Evolutionary conservation across 2,329 filamentous ascomycete genomes (phyloP), one percentile per base, ranked within the genome.

Genomic region (Colletotrichum aenigma): DNA sequence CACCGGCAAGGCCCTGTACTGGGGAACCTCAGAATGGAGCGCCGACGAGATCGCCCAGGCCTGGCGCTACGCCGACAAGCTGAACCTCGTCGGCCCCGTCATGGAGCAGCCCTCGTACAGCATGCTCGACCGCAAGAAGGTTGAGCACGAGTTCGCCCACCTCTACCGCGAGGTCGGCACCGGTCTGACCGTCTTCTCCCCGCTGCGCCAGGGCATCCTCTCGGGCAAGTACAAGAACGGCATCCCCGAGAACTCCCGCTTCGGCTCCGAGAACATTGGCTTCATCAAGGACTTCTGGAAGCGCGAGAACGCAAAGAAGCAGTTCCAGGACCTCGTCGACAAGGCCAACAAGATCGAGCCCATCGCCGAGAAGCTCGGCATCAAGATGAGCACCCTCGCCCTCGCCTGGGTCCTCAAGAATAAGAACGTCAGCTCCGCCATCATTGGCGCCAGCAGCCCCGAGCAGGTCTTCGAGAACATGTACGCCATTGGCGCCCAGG

Each of bases 21-120:
- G 92, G 92, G 92, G 92, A 56, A 94, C 92, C 0, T 93, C 91
- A 0, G 91, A 94, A 82, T 94, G 92, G 92, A 88, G 87, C 76
- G 91, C 92, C 58, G 89, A 90, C 74, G 92, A 94, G 85, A 93
- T 94, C 80, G 88, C 89, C 7, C 88, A 91, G 74, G 92, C 93
- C 1, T 91, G 90, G 86, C 86, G 90, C 16, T 87, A 91, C 76
- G 91, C 92, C 38, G 91, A 93, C 78, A 88, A 87, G 77, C 87
- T 93, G 10, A 87, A 89, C 16, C 85, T 94, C 55, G 89, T 94
- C 76, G 92, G 91, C 9, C 92, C 92, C 4, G 79, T 93, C 36
- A 90, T 93, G 84, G 93, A 94, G 83, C 92, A 94, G 84, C 92
- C 92, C 2, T 86, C 89, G 66, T 94, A 94, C 85, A 93, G 92